phyloP scores from a whole-genome alignment of 768 basidiomycete species.

The Suillus plorans region DNA sequence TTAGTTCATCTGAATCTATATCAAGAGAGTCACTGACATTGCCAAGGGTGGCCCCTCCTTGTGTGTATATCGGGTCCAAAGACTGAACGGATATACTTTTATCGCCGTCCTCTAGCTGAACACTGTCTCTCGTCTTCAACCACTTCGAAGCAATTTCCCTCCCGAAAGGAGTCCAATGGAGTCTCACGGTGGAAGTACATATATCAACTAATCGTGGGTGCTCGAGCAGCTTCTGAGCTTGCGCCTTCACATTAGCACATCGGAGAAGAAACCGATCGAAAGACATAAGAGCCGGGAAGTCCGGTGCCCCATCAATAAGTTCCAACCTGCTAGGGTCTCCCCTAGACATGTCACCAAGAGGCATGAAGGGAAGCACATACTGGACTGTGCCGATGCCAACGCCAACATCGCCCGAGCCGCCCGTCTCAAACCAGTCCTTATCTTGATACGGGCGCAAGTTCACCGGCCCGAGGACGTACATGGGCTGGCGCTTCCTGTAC shows the following conservation, averaged over 20 bases:
- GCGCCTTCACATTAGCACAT: slow-evolving; percentile 35
- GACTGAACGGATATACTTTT: slow-evolving; percentile 6
- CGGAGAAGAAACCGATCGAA: slow-evolving; percentile 46
- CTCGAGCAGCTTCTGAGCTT: slow-evolving; percentile 31
- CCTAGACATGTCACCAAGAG: slow-evolving; percentile 26
- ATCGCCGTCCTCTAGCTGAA: not conserved
- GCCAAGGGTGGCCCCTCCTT: slow-evolving; percentile 30
- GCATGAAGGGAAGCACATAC: slow-evolving; percentile 47
- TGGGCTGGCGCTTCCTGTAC: slow-evolving; percentile 47
- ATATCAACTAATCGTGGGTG: slow-evolving; percentile 49
- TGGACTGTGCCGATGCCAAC: slow-evolving; percentile 44
- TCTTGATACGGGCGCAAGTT: slow-evolving; percentile 52
- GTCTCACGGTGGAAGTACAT: slow-evolving; percentile 9
- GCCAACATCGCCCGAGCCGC: slow-evolving; percentile 42
- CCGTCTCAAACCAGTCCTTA: slow-evolving; percentile 41
- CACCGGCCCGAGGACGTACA: slow-evolving; percentile 48
- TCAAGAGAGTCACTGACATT: slow-evolving; percentile 31
- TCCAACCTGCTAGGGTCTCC: slow-evolving; percentile 21
- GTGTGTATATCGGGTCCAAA: slow-evolving; percentile 18
- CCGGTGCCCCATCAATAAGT: slow-evolving; percentile 40
- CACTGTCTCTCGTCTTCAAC: slow-evolving; percentile 11
- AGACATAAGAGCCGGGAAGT: slow-evolving; percentile 41
- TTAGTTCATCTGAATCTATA: not conserved
- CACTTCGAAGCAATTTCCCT: slow-evolving; percentile 25
- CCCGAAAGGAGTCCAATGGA: slow-evolving; percentile 23